phyloP scores from a whole-genome alignment of 2,329 filamentous ascomycete genomes.

The Cercospora sojina region DNA sequence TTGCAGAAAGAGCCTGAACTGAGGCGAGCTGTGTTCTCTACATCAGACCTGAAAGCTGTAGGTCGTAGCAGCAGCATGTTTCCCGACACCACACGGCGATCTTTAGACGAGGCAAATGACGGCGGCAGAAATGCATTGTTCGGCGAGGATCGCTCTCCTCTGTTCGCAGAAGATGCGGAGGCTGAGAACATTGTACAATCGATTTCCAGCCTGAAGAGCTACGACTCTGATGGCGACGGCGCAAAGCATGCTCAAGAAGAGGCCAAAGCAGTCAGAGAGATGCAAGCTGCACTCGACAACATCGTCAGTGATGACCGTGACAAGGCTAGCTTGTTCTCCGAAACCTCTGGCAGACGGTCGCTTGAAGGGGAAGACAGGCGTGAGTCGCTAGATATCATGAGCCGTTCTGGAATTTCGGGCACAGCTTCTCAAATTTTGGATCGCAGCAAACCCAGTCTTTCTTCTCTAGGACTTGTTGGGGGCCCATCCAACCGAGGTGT shows the following conservation, averaged over 20 bases:
- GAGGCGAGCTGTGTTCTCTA: slow-evolving; percentile 60
- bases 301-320: slow-evolving; percentile 80
- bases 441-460: slow-evolving; percentile 75
- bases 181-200: slow-evolving; percentile 74
- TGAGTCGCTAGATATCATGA: slow-evolving; percentile 21
- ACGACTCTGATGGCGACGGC: slow-evolving; percentile 68
- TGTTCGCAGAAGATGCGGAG: slow-evolving; percentile 74
- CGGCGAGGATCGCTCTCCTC: slow-evolving; percentile 69
- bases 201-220: slow-evolving; percentile 74
- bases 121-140: slow-evolving; percentile 56
- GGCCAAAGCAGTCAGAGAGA: slow-evolving; percentile 80
- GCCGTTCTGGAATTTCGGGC: slow-evolving; percentile 16
- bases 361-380: slow-evolving; percentile 38
- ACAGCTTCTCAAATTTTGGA: slow-evolving; percentile 44
- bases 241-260: slow-evolving; percentile 60
- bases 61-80: slow-evolving; percentile 23
- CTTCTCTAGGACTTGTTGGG: slow-evolving; percentile 86
- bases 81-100: slow-evolving; percentile 53
- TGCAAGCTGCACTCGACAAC: slow-evolving; percentile 86
- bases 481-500: slow-evolving; percentile 85
- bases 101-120: slow-evolving; percentile 65
- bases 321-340: slow-evolving; percentile 64
- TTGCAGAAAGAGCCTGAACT: slow-evolving; percentile 48
- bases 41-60: slow-evolving; percentile 56
- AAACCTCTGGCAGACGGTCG: slow-evolving; percentile 57